Evolutionary conservation across 352 stramenopile species (phyloP).

Genomic region (Phytophthora pseudosyringae): DNA sequence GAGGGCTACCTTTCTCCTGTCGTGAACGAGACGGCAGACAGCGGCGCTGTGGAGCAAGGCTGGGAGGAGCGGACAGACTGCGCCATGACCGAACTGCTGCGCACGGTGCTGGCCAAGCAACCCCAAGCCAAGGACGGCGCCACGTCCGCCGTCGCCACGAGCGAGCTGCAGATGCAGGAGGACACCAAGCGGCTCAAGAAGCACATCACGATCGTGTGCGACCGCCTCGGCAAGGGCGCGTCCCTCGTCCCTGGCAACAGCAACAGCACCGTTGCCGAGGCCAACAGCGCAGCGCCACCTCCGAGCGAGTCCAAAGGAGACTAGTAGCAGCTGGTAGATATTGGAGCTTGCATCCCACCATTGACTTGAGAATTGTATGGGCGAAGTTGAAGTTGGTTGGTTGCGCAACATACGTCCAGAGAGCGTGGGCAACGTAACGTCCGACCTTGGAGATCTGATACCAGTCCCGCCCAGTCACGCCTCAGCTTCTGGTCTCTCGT

Average conservation of each 20-base stretch:
- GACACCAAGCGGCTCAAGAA: conserved; percentile 92
- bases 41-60: conserved; percentile 60
- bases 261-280: background rate
- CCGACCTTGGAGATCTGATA: conserved; percentile 26
- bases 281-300: conserved; percentile 6
- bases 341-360: background rate
- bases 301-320: conserved; percentile 35
- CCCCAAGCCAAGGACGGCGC: conserved; percentile 45
- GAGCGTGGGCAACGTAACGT: background rate
- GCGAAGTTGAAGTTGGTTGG: conserved; percentile 34
- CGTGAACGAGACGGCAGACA: conserved; percentile 48
- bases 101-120: conserved; percentile 76
- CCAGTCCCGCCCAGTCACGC: background rate
- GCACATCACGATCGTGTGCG: conserved; percentile 91
- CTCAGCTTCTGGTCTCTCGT: conserved; percentile 17
- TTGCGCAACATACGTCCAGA: conserved; percentile 9
- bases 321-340: conserved; percentile 2
- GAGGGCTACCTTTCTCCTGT: conserved; percentile 72
- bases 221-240: conserved; percentile 86
- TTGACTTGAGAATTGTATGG: conserved; percentile 32
- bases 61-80: conserved; percentile 90
- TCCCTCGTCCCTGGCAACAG: conserved; percentile 37
- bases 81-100: conserved; percentile 86
- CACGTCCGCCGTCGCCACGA: conserved; percentile 27
- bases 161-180: conserved; percentile 68